Conservation (phyloP, 129 eudicot genomes). For the Daucus carota region DH1_v3.0 NC_030381.2:30222501-30223000, state of each 20-base stretch:
- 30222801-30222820: not conserved
- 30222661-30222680: too few species aligned
- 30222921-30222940: not conserved
- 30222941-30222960: too few species aligned
- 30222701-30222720: too few species aligned
- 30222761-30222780: too few species aligned
- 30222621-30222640: not conserved
- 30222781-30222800: too few species aligned
- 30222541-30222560: not conserved
- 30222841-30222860: not conserved
- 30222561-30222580: conserved; percentile 11
- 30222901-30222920: not conserved
- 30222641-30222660: not conserved
- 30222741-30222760: too few species aligned
- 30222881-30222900: not conserved
- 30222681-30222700: too few species aligned
- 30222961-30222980: too few species aligned
- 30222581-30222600: conserved; percentile 3
- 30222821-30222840: not conserved
- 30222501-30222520: not conserved
- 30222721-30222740: too few species aligned
- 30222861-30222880: not conserved
- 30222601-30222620: too few species aligned
- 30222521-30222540: not conserved
- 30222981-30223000: too few species aligned